Conservation (phyloP, 1,139 yeast species). For the Yamadazyma triangularis region DNA sequence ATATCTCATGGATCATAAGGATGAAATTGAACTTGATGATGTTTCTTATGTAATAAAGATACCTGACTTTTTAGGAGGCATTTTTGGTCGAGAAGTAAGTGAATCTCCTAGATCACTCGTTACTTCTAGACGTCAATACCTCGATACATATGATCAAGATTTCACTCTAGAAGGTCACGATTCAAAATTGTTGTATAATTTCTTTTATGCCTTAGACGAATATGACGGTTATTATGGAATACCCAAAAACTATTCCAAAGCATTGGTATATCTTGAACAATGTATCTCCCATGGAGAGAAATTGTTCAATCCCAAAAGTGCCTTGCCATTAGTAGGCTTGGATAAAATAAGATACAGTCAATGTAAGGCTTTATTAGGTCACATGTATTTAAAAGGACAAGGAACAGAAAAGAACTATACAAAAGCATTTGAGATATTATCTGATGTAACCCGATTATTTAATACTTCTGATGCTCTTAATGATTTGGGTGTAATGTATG, state of each 20-base stretch:
- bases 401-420: conserved; percentile 48
- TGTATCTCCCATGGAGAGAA: conserved; percentile 31
- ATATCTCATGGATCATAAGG: conserved; percentile 11
- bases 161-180: conserved; percentile 31
- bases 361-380: conserved; percentile 56
- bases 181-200: conserved; percentile 38
- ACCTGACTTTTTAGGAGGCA: conserved; percentile 61
- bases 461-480: conserved; percentile 35
- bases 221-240: conserved; percentile 51
- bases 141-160: conserved; percentile 39
- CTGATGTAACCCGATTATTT: conserved; percentile 10
- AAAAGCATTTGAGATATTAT: conserved; percentile 39
- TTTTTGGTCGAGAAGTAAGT: conserved; percentile 53
- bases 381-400: conserved; percentile 69
- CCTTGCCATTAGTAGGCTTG: conserved; percentile 6
- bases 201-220: conserved; percentile 40
- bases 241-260: conserved; percentile 39
- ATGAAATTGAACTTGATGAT: conserved; percentile 25
- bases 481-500: conserved; percentile 57
- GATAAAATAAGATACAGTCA: conserved; percentile 26
- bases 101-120: conserved; percentile 32
- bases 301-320: conserved; percentile 16
- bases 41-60: conserved; percentile 48
- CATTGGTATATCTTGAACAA: conserved; percentile 31
- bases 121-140: conserved; percentile 16